Evolutionary conservation across 208 protist species (phyloP).

Genomic region (Trypanosoma congolense): DNA sequence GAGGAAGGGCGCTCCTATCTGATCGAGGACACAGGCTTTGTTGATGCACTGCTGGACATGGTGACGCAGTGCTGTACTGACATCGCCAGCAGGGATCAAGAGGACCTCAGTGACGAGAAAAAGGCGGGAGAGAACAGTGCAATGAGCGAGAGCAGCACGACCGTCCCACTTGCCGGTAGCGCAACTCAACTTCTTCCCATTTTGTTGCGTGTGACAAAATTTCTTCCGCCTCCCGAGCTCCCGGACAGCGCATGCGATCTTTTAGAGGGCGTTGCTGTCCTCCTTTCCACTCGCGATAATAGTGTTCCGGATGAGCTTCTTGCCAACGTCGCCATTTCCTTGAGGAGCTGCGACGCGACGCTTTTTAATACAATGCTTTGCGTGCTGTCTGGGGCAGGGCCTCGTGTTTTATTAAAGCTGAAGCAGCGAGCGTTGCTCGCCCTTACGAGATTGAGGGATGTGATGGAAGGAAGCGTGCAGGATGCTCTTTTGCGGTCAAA

Average conservation of each 20-base stretch:
- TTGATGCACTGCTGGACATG: slow-evolving; percentile 19
- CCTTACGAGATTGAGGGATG: neutral
- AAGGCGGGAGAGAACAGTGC: too few relatives aligned
- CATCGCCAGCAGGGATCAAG: slow-evolving; percentile 7
- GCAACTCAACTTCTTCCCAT: slow-evolving; percentile 9
- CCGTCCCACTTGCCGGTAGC: neutral
- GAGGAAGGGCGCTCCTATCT: slow-evolving; percentile 57
- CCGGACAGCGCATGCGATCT: slow-evolving; percentile 1
- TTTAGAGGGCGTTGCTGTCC: slow-evolving; percentile 11
- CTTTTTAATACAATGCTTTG: neutral
- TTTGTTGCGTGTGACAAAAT: slow-evolving; percentile 6
- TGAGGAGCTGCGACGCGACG: neutral
- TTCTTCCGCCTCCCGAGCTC: neutral
- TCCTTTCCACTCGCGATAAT: neutral
- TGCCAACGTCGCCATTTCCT: slow-evolving; percentile 2
- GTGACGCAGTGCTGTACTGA: slow-evolving; percentile 18
- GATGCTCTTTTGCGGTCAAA: neutral
- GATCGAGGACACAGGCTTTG: slow-evolving; percentile 33
- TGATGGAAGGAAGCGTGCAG: neutral
- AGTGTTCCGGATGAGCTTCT: slow-evolving; percentile 6
- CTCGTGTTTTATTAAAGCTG: slow-evolving; percentile 1
- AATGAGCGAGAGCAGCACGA: too few relatives aligned
- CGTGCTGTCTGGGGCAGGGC: neutral
- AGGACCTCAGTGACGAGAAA: too few relatives aligned
- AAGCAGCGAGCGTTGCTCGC: neutral